Evolutionary conservation across 2,329 filamentous ascomycete species (phyloP), one percentile per base, ranked within the genome.

Genomic region (Trichoderma koningiopsis): DNA sequence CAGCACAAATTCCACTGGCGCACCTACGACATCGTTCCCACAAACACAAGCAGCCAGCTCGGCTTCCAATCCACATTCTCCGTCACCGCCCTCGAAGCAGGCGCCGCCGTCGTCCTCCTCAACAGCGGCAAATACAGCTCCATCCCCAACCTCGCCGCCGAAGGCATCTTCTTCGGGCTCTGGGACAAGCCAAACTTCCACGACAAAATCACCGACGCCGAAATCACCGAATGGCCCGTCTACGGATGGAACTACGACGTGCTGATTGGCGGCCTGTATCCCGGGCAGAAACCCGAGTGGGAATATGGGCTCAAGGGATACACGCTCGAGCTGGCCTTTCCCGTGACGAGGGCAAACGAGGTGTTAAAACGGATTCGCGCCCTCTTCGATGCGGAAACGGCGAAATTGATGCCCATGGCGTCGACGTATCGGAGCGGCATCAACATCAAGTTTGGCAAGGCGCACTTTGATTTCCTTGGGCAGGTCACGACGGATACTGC

Each of bases 181-280:
- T 86, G 84, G 84, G 79, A 80, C n/a, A 77, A 79, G 62, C 84
- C 84, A 68, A 86, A 86, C 76, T 86, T 86, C 76, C 83, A 78
- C 70, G 83, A 86, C 69, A 86, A 85, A 78, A 79, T 76, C 16
- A 85, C 82, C 35, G 78, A 83, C 75, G 67, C 78, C 64, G 71
- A 77, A n/a, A 81, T 86, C 68, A 73, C 73, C 0, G 71, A 77
- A 4, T 86, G 83, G 83, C 84, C 84, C 19, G 84, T 86, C 31
- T 85, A 85, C 71, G 84, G 84, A 13, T 85, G 81, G 79, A 85
- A 85, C 76, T 85, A 86, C 73, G 84, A 86, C 73, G 83, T 86
- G 11, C 77, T 86, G 16, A 86, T 86, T 69, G 84, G 84, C 19
- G 84, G 84, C 0, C 74, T 86, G 22, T 86, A 85, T 73, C 82